phyloP scores from a whole-genome alignment of 768 basidiomycete genomes.

The Xanthoconium stramineum region DNA sequence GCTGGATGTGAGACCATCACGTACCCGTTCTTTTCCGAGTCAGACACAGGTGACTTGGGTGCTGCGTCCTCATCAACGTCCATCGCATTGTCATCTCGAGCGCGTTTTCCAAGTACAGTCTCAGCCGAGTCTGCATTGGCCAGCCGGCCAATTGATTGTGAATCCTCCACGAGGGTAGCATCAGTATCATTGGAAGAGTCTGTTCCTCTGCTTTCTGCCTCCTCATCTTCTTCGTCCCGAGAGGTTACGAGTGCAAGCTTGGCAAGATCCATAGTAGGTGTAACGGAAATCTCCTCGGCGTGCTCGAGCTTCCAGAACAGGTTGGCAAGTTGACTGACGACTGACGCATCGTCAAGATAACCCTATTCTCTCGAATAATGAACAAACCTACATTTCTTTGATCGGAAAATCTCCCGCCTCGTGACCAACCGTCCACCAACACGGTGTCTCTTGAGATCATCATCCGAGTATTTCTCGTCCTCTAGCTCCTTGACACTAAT shows the following conservation, averaged over 20 bases:
- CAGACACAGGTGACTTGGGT: slow-evolving; percentile 29
- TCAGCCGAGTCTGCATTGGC: slow-evolving; percentile 34
- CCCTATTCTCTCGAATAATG: not conserved
- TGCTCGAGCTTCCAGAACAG: slow-evolving; percentile 78
- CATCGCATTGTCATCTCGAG: slow-evolving; percentile 48
- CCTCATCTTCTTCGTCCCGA: slow-evolving; percentile 86
- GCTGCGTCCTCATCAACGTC: slow-evolving; percentile 48
- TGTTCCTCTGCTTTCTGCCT: slow-evolving; percentile 65
- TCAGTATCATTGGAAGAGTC: slow-evolving; percentile 86
- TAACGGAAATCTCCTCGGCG: slow-evolving; percentile 62
- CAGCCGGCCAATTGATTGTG: slow-evolving; percentile 30
- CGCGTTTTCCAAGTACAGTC: slow-evolving; percentile 70
- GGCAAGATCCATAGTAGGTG: slow-evolving; percentile 82
- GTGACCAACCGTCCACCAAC: slow-evolving; percentile 87
- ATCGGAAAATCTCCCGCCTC: slow-evolving; percentile 74
- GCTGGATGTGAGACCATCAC: slow-evolving; percentile 38
- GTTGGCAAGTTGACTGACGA: slow-evolving; percentile 74
- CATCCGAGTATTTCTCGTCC: slow-evolving; percentile 73
- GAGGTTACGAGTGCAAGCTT: slow-evolving; percentile 90
- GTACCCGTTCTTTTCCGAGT: slow-evolving; percentile 43
- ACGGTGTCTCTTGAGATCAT: slow-evolving; percentile 77
- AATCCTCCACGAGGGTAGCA: slow-evolving; percentile 84
- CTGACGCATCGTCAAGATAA: slow-evolving; percentile 38
- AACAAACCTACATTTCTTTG: slow-evolving; percentile 68
- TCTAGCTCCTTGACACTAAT: slow-evolving; percentile 53